phyloP scores from a whole-genome alignment of 768 basidiomycete genomes.

The Aureoboletus auriporus region DNA sequence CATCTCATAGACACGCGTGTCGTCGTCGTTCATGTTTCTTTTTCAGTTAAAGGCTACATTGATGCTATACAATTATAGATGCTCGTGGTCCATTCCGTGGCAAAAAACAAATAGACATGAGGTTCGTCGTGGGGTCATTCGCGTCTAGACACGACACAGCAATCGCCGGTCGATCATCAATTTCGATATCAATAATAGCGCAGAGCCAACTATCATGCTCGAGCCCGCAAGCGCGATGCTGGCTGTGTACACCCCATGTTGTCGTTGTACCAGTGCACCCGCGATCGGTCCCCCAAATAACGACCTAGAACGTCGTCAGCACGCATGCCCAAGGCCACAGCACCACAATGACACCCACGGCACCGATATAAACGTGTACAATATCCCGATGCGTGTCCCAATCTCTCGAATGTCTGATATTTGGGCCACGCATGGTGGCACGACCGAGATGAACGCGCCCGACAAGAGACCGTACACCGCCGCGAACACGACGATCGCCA shows the following conservation, averaged over 20 bases:
- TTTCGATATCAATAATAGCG: constrained; percentile 50
- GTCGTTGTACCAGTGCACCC: constrained; percentile 48
- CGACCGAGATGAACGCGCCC: constrained; percentile 63
- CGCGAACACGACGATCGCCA: constrained; percentile 47
- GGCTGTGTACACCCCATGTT: constrained; percentile 43
- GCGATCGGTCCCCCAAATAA: constrained; percentile 62
- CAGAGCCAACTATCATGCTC: constrained; percentile 55
- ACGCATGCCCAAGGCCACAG: too few relatives aligned
- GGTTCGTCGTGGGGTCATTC: not conserved
- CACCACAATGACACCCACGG: constrained; percentile 49
- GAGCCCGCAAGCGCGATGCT: constrained; percentile 60
- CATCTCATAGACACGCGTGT: constrained; percentile 19
- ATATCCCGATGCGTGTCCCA: constrained; percentile 58
- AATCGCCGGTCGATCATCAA: constrained; percentile 41
- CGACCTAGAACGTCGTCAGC: constrained; percentile 36
- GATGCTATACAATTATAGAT: constrained; percentile 20
- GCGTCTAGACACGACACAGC: constrained; percentile 42
- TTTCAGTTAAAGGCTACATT: constrained; percentile 26
- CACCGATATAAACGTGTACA: constrained; percentile 63
- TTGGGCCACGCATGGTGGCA: constrained; percentile 65
- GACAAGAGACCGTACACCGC: constrained; percentile 59
- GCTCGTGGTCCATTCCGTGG: constrained; percentile 16
- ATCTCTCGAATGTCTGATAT: constrained; percentile 57
- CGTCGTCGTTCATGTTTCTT: constrained; percentile 1
- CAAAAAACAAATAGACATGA: not conserved